A percentile compares a stretch with the other conserved stretches of the same genome.
phyloP scores from a whole-genome alignment of 371 early-diverging fungal genomes.

The Paraphysoderma sedebokerense region DNA sequence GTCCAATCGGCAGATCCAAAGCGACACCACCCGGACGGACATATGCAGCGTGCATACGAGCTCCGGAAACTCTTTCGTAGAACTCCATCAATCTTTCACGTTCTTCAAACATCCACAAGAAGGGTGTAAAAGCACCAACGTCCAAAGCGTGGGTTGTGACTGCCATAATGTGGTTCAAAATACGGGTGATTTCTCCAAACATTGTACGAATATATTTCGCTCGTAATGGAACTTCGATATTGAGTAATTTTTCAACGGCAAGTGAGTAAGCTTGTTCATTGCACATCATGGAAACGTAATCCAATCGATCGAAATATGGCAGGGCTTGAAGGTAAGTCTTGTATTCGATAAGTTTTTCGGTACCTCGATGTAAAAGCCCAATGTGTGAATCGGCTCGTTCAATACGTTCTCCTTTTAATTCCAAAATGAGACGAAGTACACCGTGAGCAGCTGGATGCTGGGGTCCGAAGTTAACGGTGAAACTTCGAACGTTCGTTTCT shows the following conservation, averaged over 20 bases:
- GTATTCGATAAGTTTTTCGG: conserved; percentile 96
- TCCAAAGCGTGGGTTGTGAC: conserved; percentile 91
- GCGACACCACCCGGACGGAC: conserved; percentile 95
- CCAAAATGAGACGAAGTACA: conserved; percentile 90
- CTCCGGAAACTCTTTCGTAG: conserved; percentile 95
- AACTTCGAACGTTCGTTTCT: conserved; percentile 29
- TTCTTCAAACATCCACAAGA: conserved; percentile 97
- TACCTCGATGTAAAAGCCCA: conserved; percentile 92
- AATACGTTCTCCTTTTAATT: conserved; percentile 83
- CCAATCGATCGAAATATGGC: conserved; percentile 95
- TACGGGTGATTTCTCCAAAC: conserved; percentile 93
- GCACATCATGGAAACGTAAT: conserved; percentile 96
- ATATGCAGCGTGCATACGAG: conserved; percentile 95
- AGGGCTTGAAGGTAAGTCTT: conserved; percentile 93
- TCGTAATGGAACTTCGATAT: conserved; percentile 86
- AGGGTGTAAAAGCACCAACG: conserved; percentile 92
- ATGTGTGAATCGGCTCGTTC: conserved; percentile 91
- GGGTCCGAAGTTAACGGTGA: conserved; percentile 95
- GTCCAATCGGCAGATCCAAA: conserved; percentile 76
- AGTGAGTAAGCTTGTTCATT: conserved; percentile 88
- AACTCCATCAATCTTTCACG: conserved; percentile 96
- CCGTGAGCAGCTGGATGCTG: conserved; percentile 99
- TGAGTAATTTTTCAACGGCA: conserved; percentile 91
- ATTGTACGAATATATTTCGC: conserved; percentile 92
- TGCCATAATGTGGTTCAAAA: conserved; percentile 96